Evolutionary conservation across 2,329 filamentous ascomycete genomes (phyloP).

Genomic region (Cytospora piceicola): DNA sequence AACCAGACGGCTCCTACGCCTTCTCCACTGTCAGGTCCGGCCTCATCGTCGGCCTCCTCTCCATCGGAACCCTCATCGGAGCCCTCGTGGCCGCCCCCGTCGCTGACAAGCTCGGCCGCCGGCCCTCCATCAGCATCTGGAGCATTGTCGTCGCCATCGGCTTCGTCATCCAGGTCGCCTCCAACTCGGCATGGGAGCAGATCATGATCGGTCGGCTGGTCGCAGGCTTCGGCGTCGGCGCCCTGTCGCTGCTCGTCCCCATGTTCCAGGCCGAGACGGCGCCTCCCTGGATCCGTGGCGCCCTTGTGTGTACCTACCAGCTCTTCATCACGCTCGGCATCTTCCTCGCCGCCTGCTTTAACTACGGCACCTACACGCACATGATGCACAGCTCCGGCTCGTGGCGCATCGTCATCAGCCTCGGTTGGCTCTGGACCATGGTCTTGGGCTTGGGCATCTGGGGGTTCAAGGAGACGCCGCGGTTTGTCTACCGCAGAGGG

Average conservation of each 20-base stretch:
- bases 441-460: conserved; percentile 54
- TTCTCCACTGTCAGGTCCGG: conserved; percentile 61
- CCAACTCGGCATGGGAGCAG: conserved; percentile 62
- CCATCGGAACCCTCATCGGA: conserved; percentile 64
- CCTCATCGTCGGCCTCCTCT: conserved; percentile 61
- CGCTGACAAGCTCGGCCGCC: conserved; percentile 67
- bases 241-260: conserved; percentile 66
- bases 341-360: conserved; percentile 61
- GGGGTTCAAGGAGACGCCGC: conserved; percentile 56
- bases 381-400: conserved; percentile 49
- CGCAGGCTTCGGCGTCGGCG: conserved; percentile 69
- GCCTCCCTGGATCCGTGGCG: conserved; percentile 67
- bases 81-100: conserved; percentile 64
- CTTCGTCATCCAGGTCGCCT: conserved; percentile 69
- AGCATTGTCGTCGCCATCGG: conserved; percentile 65
- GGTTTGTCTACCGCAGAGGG: conserved; percentile 55
- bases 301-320: conserved; percentile 69
- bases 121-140: conserved; percentile 64
- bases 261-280: conserved; percentile 76
- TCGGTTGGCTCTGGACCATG: conserved; percentile 56
- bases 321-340: conserved; percentile 75
- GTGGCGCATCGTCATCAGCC: conserved; percentile 64
- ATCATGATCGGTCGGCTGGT: conserved; percentile 68
- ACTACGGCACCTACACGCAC: conserved; percentile 62
- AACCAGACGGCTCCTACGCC: conserved; percentile 43